Base-by-base conservation (phyloP, 495 filamentous ascomycete genomes). In the Penicillium chermesinum region DNA sequence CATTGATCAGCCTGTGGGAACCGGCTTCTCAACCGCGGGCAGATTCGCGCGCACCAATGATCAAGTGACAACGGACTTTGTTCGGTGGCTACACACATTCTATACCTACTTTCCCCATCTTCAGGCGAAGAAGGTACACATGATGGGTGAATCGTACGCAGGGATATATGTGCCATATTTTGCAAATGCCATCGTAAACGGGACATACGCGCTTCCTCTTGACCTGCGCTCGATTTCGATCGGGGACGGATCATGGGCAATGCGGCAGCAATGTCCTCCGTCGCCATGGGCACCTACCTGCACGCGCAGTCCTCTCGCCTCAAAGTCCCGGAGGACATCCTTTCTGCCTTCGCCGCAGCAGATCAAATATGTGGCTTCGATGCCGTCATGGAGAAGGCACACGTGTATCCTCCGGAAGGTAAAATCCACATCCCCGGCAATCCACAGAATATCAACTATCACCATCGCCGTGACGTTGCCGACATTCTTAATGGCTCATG, bases 91-190 rank as follows among this genome's bases (percentile, higher is more conserved):
- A n/a, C 49, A 57, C 20, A 48, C 41, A 4, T 71, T 73, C 56
- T 62, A 71, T 36, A 30, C 51, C 2, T 25, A 58, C 5, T 68
- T 70, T 43, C 63, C 64, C 3, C 55, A 59, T 17, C 55, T 70
- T 4, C 48, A 52, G 5, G 62, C 59, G 2, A 71, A 71, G 46
- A 53, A 61, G 17, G 61, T 70, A 0, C 65, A 72, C 48, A 15
- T 75, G 5, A 70, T 70, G 46, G 70, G 70, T 20, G 65, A 75
- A 46, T 71, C 65, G 7, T 71, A 66, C 38, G 67, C 69, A 12
- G 71, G 69, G 0, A 63, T 70, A 22, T 71, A 68, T 41, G 64
- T 74, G 30, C 70, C 70, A 0, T 73, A 71, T 30, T 64, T 73
- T 36, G 62, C 65, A 34, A 48, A 53, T n/a, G 62, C 60, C 9